Conservation (phyloP, 2,329 filamentous ascomycete species). For the Anisogramma anomala region DNA sequence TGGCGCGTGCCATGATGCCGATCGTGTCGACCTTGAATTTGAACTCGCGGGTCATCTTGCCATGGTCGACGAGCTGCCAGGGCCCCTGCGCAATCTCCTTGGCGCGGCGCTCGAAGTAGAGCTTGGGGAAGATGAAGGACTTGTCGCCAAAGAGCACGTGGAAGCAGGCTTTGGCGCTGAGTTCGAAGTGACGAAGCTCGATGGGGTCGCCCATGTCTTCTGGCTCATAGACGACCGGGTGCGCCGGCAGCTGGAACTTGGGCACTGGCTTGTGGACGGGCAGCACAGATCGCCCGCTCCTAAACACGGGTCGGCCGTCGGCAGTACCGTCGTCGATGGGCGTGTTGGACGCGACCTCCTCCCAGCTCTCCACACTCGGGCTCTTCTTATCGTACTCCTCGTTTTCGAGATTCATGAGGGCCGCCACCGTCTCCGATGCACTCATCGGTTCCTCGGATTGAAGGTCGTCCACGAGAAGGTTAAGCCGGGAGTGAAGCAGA, state of each 20-base stretch:
- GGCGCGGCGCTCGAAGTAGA: conserved; percentile 74
- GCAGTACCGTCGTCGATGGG: conserved; percentile 48
- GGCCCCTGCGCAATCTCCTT: conserved; percentile 75
- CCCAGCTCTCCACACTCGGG: conserved; percentile 81
- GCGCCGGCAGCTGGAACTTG: conserved; percentile 71
- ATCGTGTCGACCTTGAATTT: conserved; percentile 62
- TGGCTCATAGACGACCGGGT: conserved; percentile 74
- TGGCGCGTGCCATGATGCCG: conserved; percentile 52
- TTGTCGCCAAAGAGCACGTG: conserved; percentile 96
- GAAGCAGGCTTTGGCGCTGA: conserved; percentile 89
- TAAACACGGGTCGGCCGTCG: conserved; percentile 27
- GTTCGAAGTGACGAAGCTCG: conserved; percentile 72
- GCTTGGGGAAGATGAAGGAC: conserved; percentile 81
- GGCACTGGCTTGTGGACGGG: conserved; percentile 33
- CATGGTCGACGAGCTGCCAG: conserved; percentile 62
- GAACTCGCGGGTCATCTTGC: conserved; percentile 66
- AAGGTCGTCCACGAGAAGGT: conserved; percentile 72
- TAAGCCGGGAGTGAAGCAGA: conserved; percentile 71
- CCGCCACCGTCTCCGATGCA: conserved; percentile 57
- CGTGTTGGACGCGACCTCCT: conserved; percentile 56
- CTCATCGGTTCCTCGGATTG: conserved; percentile 58
- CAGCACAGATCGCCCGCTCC: conserved; percentile 25
- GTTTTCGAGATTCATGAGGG: conserved; percentile 63
- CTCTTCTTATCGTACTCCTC: conserved; percentile 48
- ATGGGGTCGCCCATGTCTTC: conserved; percentile 66